Conservation (phyloP, 78 protist species). For the Chrysochromulina tobinii region DNA sequence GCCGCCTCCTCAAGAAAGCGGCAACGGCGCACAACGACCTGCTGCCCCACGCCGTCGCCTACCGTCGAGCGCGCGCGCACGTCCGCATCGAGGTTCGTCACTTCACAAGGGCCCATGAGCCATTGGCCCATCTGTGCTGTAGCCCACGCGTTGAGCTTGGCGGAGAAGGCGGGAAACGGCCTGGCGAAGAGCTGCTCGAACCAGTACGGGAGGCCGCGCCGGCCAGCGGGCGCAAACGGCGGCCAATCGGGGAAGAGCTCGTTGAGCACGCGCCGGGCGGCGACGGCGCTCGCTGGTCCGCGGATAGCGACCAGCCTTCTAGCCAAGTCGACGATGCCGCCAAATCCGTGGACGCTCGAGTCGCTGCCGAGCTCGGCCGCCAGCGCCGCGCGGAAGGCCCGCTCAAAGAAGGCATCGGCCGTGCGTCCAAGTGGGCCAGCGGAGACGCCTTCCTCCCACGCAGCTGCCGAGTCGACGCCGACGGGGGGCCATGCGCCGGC, state of each 20-base stretch:
- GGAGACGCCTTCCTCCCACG: no score
- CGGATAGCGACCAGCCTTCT: no score
- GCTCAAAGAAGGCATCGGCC: no score
- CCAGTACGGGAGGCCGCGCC: not conserved
- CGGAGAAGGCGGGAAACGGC: not conserved
- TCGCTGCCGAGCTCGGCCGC: no score
- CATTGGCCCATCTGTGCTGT: not conserved
- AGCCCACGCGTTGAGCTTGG: not conserved
- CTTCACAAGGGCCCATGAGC: not conserved
- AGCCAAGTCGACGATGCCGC: no score
- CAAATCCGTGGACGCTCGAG: no score
- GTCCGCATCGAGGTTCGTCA: not conserved
- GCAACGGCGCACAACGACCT: not conserved
- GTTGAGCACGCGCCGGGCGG: not conserved
- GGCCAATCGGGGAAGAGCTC: not conserved
- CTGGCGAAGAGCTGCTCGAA: not conserved
- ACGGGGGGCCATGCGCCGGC: no score
- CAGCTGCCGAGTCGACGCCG: no score
- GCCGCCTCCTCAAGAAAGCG: not conserved
- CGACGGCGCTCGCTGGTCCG: no score
- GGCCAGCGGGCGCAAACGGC: not conserved
- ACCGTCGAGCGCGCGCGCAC: not conserved
- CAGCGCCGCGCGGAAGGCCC: no score
- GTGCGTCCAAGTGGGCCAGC: no score
- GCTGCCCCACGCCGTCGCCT: not conserved